These are phyloP conservation scores for Saturnispora serradocipensis DNA, from an alignment of 805 yeast species.

Conservation along the genomic window DNA sequence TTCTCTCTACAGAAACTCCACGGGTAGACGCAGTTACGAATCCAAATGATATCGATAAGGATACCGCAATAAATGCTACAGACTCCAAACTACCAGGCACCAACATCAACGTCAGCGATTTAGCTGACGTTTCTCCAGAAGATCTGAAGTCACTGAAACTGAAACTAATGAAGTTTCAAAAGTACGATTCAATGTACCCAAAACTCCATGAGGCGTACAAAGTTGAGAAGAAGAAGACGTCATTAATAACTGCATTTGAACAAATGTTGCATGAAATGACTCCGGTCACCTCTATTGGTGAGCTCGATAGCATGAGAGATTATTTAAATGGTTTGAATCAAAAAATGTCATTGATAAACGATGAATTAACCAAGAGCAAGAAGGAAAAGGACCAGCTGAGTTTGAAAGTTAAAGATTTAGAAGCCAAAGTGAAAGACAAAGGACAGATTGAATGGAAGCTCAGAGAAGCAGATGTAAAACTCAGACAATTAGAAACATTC, in stretches of 20 bases:
- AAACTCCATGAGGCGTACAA: constrained; percentile 76
- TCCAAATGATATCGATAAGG: neutral
- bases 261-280: constrained; percentile 66
- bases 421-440: constrained; percentile 2
- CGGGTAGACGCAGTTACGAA: neutral
- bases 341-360: constrained; percentile 51
- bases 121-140: constrained; percentile 16
- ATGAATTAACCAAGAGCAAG: constrained; percentile 49
- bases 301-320: constrained; percentile 59
- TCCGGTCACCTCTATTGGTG: constrained; percentile 68
- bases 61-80: neutral
- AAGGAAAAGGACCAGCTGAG: constrained; percentile 15
- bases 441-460: constrained; percentile 11
- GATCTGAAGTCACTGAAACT: constrained; percentile 30
- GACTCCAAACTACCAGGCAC: constrained; percentile 20
- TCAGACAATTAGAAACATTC: neutral
- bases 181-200: constrained; percentile 90
- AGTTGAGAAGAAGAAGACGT: constrained; percentile 59
- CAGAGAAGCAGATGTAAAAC: constrained; percentile 26
- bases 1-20: neutral
- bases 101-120: constrained; percentile 28
- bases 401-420: constrained; percentile 11
- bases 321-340: constrained; percentile 55
- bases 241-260: constrained; percentile 55
- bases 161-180: constrained; percentile 64